Evolutionary conservation across 2,329 filamentous ascomycete genomes (phyloP), one percentile per base, ranked within the genome.

Genomic region (Phyllosticta citribraziliensis): DNA sequence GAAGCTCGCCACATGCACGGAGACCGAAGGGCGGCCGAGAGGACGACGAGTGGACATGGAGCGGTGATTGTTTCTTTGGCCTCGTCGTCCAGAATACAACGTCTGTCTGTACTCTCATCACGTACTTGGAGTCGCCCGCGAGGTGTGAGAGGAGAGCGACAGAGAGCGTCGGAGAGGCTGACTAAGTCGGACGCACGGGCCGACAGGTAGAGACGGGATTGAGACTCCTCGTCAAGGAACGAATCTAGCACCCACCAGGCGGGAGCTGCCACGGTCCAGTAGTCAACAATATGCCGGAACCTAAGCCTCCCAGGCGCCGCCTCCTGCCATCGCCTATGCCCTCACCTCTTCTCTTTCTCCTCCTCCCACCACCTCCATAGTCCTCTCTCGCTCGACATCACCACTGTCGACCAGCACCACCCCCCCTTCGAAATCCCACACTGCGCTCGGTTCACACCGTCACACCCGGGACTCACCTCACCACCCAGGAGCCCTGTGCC

Each of bases 401-500:
- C n/a, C 12, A 17, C 17, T n/a, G 14, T n/a, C 14, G 40, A 47
- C 40, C 40, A 47, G 40, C 40, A 47, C 24, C 54, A 57, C 55
- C 50, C 59, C 59, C 56, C 56, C 59, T 54, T 50, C 59, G 56
- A 33, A 54, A 61, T 57, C 54, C 52, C n/a, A 52, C 33, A 55
- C 50, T 57, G 59, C 55, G 54, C 59, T 61, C 59, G 59, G 59
- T 54, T 60, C 58, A 60, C 59, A 59, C 57, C 54, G 54, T 61
- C 54, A 61, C 59, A 30, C 55, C 53, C 55, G 52, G 52, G 58
- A 60, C 56, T 61, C 59, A 61, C 59, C 58, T 57, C 59, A 57
- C 59, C 59, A 57, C 53, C 59, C 59, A 61, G 59, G 50, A 56
- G 59, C 54, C 59, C 55, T 61, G 59, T 47, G 40, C 12, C 40